Percentiles rank a stretch among this genome's conserved stretches.
phyloP scores from a whole-genome alignment of 169 alveolate species.

The Plasmodium coatneyi region DNA sequence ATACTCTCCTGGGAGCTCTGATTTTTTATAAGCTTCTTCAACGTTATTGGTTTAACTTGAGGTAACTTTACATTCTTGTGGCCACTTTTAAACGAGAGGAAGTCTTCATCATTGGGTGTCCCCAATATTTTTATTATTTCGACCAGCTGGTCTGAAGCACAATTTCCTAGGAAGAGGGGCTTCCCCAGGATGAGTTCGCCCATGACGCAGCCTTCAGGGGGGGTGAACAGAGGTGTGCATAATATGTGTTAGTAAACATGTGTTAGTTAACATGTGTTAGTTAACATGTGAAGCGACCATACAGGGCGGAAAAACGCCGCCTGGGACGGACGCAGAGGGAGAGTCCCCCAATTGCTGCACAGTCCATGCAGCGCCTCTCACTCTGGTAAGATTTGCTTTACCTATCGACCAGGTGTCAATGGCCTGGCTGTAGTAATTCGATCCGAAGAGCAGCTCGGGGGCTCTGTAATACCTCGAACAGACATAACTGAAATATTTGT shows the following conservation, averaged over 20 bases:
- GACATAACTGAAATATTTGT: conserved; percentile 88
- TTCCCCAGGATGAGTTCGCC: conserved; percentile 96
- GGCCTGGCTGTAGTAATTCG: conserved; percentile 96
- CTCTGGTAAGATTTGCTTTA: conserved; percentile 81
- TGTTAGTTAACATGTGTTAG: no score
- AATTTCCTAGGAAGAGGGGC: conserved; percentile 97
- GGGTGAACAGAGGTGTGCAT: conserved; percentile 76
- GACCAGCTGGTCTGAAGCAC: conserved; percentile 96
- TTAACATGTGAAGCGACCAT: no score
- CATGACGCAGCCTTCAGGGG: conserved; percentile 94
- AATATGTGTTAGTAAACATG: no score
- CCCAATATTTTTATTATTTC: conserved; percentile 95
- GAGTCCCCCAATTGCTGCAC: not conserved
- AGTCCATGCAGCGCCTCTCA: not conserved
- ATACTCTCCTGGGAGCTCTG: conserved; percentile 50
- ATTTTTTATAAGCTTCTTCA: conserved; percentile 27
- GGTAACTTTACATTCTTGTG: conserved; percentile 58
- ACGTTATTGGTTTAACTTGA: conserved; percentile 54
- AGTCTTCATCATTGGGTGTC: conserved; percentile 92
- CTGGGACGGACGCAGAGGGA: not conserved
- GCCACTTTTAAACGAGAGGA: conserved; percentile 47
- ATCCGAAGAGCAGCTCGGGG: conserved; percentile 99
- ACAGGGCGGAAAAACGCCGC: no score
- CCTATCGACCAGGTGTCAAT: conserved; percentile 99
- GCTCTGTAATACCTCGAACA: conserved; percentile 99